Percentiles rank a stretch among this genome's conserved stretches.
phyloP scores from a whole-genome alignment of 2,329 filamentous ascomycete genomes.

The Aureobasidium sp. region DNA sequence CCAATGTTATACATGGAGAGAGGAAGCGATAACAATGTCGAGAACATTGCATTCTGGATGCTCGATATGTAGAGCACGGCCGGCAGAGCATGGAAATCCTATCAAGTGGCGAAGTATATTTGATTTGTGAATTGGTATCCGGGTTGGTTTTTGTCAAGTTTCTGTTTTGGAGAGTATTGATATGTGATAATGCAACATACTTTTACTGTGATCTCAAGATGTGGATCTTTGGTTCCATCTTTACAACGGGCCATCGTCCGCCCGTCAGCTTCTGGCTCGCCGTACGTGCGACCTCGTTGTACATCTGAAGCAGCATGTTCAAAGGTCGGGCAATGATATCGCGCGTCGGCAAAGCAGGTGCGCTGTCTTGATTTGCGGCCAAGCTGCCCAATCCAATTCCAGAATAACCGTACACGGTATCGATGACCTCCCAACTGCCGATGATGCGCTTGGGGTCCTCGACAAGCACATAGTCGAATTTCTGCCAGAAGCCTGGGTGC shows the following conservation, averaged over 20 bases:
- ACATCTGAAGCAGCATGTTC: background rate
- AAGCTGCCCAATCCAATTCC: slow-evolving; percentile 30
- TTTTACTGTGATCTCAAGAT: slow-evolving; percentile 31
- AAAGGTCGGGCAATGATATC: background rate
- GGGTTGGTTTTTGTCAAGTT: no score
- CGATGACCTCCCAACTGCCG: slow-evolving; percentile 44
- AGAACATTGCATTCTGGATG: no score
- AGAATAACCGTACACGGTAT: slow-evolving; percentile 42
- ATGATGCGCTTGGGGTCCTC: slow-evolving; percentile 43
- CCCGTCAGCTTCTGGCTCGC: slow-evolving; percentile 11
- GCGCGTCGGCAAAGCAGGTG: background rate
- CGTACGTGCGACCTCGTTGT: background rate
- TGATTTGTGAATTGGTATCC: no score
- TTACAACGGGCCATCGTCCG: slow-evolving; percentile 8
- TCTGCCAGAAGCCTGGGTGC: slow-evolving; percentile 46
- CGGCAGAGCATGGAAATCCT: no score
- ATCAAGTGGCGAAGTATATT: no score
- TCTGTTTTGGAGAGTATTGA: no score
- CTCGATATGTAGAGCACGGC: no score
- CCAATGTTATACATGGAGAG: background rate
- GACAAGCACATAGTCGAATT: slow-evolving; percentile 50
- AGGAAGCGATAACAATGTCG: no score
- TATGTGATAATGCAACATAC: no score
- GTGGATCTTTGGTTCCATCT: slow-evolving; percentile 27
- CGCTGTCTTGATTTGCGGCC: background rate